A percentile compares a stretch with the other conserved stretches of the same genome.
These are phyloP conservation scores for Calonectria honghensis DNA, from an alignment of 2,329 filamentous ascomycete genomes.

Conservation along the genomic window DNA sequence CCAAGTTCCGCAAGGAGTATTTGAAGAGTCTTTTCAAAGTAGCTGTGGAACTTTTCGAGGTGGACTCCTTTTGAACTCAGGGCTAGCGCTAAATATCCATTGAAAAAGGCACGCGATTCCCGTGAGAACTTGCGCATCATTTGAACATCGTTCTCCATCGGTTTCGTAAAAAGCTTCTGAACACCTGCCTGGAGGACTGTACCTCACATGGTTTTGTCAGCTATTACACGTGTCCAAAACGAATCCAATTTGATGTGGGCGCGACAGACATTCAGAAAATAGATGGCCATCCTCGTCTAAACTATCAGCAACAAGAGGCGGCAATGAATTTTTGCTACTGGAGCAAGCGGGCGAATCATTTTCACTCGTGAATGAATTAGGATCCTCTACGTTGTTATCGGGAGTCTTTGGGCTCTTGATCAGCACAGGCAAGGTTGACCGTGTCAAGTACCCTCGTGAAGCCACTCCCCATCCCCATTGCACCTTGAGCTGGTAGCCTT, in stretches of 20 bases:
- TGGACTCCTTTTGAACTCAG: background rate
- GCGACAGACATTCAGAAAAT: background rate
- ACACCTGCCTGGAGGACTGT: background rate
- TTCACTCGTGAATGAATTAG: background rate
- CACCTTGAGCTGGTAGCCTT: background rate
- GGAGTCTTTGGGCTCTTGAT: background rate
- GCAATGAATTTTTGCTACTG: background rate
- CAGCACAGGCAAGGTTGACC: background rate
- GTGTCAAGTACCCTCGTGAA: background rate
- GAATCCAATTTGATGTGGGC: background rate
- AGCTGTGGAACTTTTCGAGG: background rate
- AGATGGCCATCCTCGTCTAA: background rate
- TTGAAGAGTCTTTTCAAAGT: background rate
- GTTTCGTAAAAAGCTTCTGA: background rate
- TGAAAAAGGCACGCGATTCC: background rate
- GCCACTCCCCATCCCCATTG: conserved; percentile 6
- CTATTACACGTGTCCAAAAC: background rate
- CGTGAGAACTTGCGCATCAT: background rate
- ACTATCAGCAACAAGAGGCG: background rate
- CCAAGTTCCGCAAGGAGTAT: background rate
- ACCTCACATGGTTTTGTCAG: background rate
- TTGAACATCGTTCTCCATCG: background rate
- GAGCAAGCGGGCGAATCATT: background rate
- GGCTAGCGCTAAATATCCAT: background rate
- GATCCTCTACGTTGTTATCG: background rate